Evolutionary conservation across 2,329 filamentous ascomycete species (phyloP), one percentile per base, ranked within the genome.

Genomic region (Aspergillus viridinutans): DNA sequence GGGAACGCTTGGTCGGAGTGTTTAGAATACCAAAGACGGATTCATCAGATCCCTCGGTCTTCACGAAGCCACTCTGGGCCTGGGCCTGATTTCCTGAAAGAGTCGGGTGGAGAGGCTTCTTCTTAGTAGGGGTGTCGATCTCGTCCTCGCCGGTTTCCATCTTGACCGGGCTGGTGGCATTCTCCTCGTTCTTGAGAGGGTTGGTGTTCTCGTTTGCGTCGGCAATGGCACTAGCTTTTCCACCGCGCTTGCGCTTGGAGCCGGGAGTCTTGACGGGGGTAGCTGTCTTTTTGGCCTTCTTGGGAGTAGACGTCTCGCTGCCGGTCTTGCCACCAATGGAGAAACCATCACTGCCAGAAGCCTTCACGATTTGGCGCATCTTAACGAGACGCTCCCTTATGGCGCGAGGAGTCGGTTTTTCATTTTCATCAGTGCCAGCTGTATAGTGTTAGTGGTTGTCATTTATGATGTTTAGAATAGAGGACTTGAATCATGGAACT

Each of bases 371-470:
- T 3, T 66, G 59, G 26, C 71, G 71, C 54, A 77, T 74, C n/a
- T 67, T 70, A 6, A 66, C 56, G 1, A 78, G 63, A 3, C 73
- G 70, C 53, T 77, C 74, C 3, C 63, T 67, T 52, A 78, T 75
- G 4, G 75, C 75, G 5, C 74, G 70, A 0, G 73, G 62, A n/a
- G 74, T 77, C 0, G 74, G 75, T 6, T 60, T 66, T 5, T 64
- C 57, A 4, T 63, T 60, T 1, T 49, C 32, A 12, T 63, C 58
- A 1, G 53, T 49, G 26, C 49, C 56, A 10, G 62, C 65, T 70
- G 32, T 29, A 48, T 49, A 12, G 48, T 54, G 21, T 45, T 47
- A 6, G 48, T 43, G 10, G 10, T n/a, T 8, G 20, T 21, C 53
- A 20, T 8, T 55, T 10, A 35, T 8, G 7, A 17, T 14, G 9